These are phyloP conservation scores for Lachnellula suecica DNA, from an alignment of 2,329 filamentous ascomycete genomes.

Conservation along the genomic window DNA sequence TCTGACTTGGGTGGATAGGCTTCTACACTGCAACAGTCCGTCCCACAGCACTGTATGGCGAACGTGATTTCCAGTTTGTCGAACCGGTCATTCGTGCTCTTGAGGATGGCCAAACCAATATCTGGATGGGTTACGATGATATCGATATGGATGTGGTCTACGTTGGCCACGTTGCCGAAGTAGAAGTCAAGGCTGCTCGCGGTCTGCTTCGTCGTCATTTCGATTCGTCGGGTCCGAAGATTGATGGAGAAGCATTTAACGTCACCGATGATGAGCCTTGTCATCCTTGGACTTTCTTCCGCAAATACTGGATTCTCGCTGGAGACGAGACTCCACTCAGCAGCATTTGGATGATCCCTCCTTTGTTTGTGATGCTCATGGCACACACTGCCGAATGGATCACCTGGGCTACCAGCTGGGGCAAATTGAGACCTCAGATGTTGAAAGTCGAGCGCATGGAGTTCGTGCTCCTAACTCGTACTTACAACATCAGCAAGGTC, in stretches of 20 bases:
- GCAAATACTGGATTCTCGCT: constrained; percentile 20
- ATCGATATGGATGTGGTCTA: constrained; percentile 43
- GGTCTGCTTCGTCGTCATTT: constrained; percentile 25
- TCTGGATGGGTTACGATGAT: constrained; percentile 50
- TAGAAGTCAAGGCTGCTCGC: constrained; percentile 44
- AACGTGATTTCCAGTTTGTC: constrained; percentile 36
- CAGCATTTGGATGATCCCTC: constrained; percentile 20
- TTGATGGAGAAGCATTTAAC: constrained; percentile 25
- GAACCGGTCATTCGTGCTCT: constrained; percentile 41
- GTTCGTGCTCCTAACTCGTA: constrained; percentile 23
- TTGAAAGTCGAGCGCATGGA: constrained; percentile 22
- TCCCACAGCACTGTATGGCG: constrained; percentile 52
- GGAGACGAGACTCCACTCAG: constrained; percentile 20
- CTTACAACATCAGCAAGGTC: constrained; percentile 22
- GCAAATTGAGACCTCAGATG: constrained; percentile 17
- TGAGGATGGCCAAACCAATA: constrained; percentile 46
- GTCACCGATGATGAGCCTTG: constrained; percentile 23
- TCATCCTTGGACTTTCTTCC: constrained; percentile 20
- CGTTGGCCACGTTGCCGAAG: constrained; percentile 33
- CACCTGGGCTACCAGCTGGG: constrained; percentile 16
- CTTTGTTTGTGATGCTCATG: constrained; percentile 18
- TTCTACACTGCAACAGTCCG: constrained; percentile 51
- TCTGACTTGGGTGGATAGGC: constrained; percentile 14
- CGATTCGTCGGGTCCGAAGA: constrained; percentile 13
- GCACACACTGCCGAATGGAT: constrained; percentile 20